phyloP scores from a whole-genome alignment of 129 eudicot genomes.

The Mikania micrantha region DNA sequence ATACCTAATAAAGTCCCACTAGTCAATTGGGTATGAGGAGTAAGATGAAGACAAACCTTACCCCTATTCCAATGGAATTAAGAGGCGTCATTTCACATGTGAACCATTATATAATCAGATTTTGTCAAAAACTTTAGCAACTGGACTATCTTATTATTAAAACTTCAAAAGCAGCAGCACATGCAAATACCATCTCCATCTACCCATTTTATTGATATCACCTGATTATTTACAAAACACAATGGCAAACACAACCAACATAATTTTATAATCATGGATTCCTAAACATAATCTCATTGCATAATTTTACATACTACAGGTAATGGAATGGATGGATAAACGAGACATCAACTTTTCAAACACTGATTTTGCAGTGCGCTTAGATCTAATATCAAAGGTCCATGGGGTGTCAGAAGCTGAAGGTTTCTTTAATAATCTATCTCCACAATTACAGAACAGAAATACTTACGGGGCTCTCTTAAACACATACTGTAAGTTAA shows the following conservation, averaged over 20 bases:
- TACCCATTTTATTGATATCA: not conserved
- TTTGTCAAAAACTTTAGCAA: not conserved
- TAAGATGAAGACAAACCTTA: too few species aligned
- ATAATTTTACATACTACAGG: constrained; percentile 27
- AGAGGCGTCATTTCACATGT: not conserved
- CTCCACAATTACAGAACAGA: constrained; percentile 33
- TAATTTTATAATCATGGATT: not conserved
- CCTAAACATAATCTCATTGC: constrained; percentile 2
- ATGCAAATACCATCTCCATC: not conserved
- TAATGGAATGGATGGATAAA: constrained; percentile 86
- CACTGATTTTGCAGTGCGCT: constrained; percentile 42
- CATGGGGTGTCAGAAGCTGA: constrained; percentile 70
- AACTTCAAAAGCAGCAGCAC: not conserved
- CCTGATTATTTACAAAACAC: not conserved
- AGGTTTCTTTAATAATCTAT: constrained; percentile 47
- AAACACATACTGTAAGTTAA: constrained; percentile 55
- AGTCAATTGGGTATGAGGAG: too few species aligned
- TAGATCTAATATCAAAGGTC: constrained; percentile 55
- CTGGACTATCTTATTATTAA: not conserved
- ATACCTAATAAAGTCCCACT: too few species aligned
- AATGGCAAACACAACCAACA: not conserved
- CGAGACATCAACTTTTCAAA: constrained; percentile 30
- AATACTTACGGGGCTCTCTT: constrained; percentile 66
- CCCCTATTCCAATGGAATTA: too few species aligned
- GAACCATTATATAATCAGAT: not conserved